phyloP scores from a whole-genome alignment of 208 protist species.

The Acanthamoeba culbertsoni region DNA sequence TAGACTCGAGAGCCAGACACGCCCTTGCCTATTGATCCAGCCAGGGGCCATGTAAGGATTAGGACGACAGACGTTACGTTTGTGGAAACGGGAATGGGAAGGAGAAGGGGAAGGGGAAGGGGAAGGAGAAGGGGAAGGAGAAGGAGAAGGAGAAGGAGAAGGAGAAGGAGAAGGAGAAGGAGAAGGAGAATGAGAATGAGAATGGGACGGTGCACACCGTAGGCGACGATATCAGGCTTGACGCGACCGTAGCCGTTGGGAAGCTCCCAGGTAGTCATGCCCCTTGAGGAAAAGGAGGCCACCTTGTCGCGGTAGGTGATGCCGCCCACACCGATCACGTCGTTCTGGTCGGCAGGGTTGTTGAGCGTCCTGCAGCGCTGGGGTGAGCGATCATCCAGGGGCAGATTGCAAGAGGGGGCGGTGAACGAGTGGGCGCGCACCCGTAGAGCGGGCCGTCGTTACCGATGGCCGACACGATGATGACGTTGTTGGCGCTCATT shows the following conservation, averaged over 20 bases:
- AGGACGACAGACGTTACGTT: no score
- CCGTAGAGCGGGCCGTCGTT: constrained; percentile 95
- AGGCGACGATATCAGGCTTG: constrained; percentile 95
- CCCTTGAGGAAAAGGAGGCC: constrained; percentile 90
- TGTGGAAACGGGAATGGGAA: not conserved
- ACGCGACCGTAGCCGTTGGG: constrained; percentile 91
- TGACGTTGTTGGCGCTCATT: constrained; percentile 87
- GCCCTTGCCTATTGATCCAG: constrained; percentile 22
- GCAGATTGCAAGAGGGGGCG: not conserved
- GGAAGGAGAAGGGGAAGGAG: not conserved
- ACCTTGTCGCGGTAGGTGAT: constrained; percentile 69
- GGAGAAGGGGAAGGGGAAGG: not conserved
- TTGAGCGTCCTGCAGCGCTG: constrained; percentile 85
- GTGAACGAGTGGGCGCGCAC: constrained; percentile 26
- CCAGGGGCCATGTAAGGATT: not conserved
- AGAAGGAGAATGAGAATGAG: not conserved
- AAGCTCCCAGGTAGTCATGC: constrained; percentile 94
- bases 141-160: not conserved
- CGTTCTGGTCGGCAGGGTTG: constrained; percentile 93
- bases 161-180: not conserved
- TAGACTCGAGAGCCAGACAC: constrained; percentile 66
- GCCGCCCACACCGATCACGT: constrained; percentile 95
- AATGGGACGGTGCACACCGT: constrained; percentile 80
- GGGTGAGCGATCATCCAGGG: not conserved
- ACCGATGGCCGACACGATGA: constrained; percentile 95